Base-by-base conservation (phyloP, 129 eudicot genomes). In the Centrapalus pauciflorus region DNA sequence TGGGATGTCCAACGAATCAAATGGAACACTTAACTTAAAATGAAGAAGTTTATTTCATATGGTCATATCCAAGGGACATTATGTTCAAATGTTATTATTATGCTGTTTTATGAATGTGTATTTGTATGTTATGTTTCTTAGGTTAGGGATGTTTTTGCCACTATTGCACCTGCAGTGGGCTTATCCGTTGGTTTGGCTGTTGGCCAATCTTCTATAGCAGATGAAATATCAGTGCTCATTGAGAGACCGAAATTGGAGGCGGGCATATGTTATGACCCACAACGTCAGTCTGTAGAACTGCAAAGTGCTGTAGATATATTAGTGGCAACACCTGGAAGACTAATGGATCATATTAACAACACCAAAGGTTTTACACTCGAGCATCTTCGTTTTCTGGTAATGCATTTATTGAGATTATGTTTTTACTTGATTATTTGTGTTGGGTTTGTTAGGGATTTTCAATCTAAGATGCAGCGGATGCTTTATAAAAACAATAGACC, bases 291-390 rank as follows among this genome's bases (percentile, higher is more conserved):
- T 8, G 61, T 13, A 10, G 84, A 72, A 64, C 64, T 78, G 9
- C 76, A 76, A 72, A 85, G 86, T 77, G 71, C 86, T 29, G 95
- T 91, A 59, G 98, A 91, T 79, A 91, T 91, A 78, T 68, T 91
- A 68, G 96, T 91, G 41, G 98, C 96, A 3, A 91, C 98, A 25
- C 95, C 98, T 35, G 98, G 98, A 82, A 77, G 96, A 76, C 87
- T 91, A 56, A 91, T 91, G 95, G 96, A 91, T 78, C 98, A 91
- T 69, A 85, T 91, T 40, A 81, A 77, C 74, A 72, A 82, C 70
- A 88, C 98, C 30, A 85, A 88, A 69, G 96, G 98, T 67, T 91
- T 91, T 67, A 87, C 98, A 33, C 96, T 91, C 20, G 90, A 91
- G 74, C 98, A 91, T 85, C 90, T 91, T 23, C 70, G 82, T 69